Conservation (phyloP, 345 rosid genomes). For the Arabidopsis thaliana region DNA sequence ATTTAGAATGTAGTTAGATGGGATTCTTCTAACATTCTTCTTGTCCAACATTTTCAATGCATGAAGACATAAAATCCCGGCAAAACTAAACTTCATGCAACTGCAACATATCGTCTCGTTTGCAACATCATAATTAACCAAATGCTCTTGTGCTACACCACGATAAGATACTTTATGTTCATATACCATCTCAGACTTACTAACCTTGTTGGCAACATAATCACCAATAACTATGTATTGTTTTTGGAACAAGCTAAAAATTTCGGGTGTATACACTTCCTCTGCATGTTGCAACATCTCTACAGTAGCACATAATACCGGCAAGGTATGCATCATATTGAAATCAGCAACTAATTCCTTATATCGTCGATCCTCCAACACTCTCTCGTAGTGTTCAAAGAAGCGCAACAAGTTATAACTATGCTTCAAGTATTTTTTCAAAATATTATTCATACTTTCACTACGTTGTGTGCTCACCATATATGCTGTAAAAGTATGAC, state of each 20-base stretch:
- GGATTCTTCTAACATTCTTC: not conserved
- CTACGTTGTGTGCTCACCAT: not conserved
- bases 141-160: not conserved
- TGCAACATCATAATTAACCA: not conserved
- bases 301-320: not conserved
- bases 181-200: not conserved
- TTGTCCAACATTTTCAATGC: not conserved
- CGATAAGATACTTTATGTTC: not conserved
- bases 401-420: not conserved
- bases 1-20: not conserved
- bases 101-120: not conserved
- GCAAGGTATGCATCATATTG: not conserved
- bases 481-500: not conserved
- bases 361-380: not conserved
- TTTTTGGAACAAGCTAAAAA: not conserved
- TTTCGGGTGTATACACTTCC: not conserved
- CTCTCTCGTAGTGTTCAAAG: conserved; percentile 6
- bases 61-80: not conserved
- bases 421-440: not conserved
- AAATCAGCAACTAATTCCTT: not conserved
- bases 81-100: not conserved
- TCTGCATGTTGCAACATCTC: not conserved
- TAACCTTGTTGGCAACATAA: not conserved
- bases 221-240: not conserved
- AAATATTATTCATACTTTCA: conserved; percentile 16